A percentile compares a stretch with the other conserved stretches of the same genome.
phyloP scores from a whole-genome alignment of 257 asterid species.

The Anisodus acutangulus region DNA sequence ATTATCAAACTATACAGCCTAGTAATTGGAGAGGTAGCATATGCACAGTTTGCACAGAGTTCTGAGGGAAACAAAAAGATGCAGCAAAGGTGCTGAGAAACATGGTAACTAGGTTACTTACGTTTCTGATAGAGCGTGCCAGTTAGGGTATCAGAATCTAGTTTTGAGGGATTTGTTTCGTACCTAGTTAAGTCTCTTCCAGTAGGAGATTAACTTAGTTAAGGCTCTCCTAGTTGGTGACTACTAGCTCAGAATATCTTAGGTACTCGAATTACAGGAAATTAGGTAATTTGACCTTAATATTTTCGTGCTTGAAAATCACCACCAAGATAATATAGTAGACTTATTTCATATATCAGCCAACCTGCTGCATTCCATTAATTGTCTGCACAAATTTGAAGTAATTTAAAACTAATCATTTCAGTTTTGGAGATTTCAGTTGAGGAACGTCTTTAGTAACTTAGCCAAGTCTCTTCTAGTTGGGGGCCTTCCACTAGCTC shows the following conservation, averaged over 20 bases:
- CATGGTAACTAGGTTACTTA: neutral
- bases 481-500: neutral
- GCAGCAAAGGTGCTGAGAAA: neutral
- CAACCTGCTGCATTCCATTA: neutral
- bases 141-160: conserved; percentile 20
- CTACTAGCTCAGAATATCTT: neutral
- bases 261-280: neutral
- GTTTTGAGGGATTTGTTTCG: neutral
- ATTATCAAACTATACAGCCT: neutral
- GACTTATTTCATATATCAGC: neutral
- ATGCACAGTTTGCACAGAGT: neutral
- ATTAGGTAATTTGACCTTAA: neutral
- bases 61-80: neutral
- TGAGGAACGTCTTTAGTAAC: too few species aligned
- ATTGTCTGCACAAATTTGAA: neutral
- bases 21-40: conserved; percentile 2
- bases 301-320: neutral
- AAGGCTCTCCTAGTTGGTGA: conserved; percentile 23
- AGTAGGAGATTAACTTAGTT: neutral
- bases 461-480: conserved; percentile 3
- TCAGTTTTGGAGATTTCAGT: neutral
- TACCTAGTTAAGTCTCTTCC: conserved; percentile 1
- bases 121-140: conserved; percentile 17
- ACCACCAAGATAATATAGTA: neutral
- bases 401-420: neutral